Conservation (phyloP, 805 yeast species). For the Blastobotrys chiropterorum region DNA sequence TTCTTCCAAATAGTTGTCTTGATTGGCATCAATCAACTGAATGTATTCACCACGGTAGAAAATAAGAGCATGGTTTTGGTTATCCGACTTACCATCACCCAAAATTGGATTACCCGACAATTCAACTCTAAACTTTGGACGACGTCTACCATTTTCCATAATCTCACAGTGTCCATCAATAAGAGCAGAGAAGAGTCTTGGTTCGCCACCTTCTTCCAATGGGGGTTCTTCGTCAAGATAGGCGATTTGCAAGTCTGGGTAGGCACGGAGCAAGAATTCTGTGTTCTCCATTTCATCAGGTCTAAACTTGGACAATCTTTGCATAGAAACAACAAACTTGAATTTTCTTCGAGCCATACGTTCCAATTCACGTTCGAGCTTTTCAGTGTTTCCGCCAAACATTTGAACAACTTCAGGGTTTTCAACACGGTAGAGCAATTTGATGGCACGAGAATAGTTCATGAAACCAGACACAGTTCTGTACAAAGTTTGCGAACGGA, state of each 20-base stretch:
- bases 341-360: conserved; percentile 76
- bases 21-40: conserved; percentile 78
- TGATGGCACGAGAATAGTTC: conserved; percentile 71
- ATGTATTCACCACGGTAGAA: conserved; percentile 77
- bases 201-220: conserved; percentile 38
- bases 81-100: conserved; percentile 83
- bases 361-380: conserved; percentile 89
- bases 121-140: conserved; percentile 56
- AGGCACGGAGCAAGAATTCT: conserved; percentile 59
- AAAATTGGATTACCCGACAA: conserved; percentile 76
- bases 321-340: conserved; percentile 80
- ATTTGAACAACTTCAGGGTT: conserved; percentile 46
- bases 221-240: conserved; percentile 87
- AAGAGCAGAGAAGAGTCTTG: conserved; percentile 50
- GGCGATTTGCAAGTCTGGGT: conserved; percentile 72
- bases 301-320: conserved; percentile 61
- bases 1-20: conserved; percentile 76
- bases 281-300: conserved; percentile 63
- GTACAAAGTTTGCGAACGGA: conserved; percentile 76
- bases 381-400: conserved; percentile 98
- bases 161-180: conserved; percentile 68
- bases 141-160: conserved; percentile 49
- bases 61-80: conserved; percentile 69
- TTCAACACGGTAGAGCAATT: conserved; percentile 62
- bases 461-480: conserved; percentile 79